Evolutionary conservation across 768 basidiomycete species (phyloP), one percentile per base, ranked within the genome.

Genomic region (Glaciozyma antarctica): DNA sequence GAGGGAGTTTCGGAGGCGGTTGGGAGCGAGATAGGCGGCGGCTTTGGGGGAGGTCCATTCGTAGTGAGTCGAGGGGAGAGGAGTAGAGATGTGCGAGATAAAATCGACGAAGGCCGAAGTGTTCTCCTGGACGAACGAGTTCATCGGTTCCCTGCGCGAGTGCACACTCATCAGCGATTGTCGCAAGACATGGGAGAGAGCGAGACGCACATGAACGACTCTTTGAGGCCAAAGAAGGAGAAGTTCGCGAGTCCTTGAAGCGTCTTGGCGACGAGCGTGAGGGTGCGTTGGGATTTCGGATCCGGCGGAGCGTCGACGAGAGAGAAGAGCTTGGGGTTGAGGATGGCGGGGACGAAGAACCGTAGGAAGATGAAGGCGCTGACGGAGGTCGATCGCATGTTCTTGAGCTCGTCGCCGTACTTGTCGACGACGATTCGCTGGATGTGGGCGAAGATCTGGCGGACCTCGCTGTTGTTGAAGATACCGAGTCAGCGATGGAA

Each of bases 291-390:
- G 16, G 63, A 62, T 22, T 61, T 64, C 2, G 65, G 48, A 54
- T 72, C 71, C 12, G 74, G 73, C 22, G 65, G 68, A 44, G 26
- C 75, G 84, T 83, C 70, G 80, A 85, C 63, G 59, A 93, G 79
- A 30, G 87, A 85, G 73, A 88, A 92, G 7, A 90, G 77, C 76
- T 90, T 87, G 2, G 90, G 90, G 74, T 88, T 83, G n/a, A 92
- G 80, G 63, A 93, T 87, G 28, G 88, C 90, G 43, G 90, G 91
- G 30, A 89, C 88, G 66, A 93, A 86, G 76, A 92, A 90, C 49
- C 90, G 83, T 51, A 93, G 81, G 77, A 92, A 93, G 74, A 87
- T 84, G 74, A 93, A 92, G 1, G 90, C 90, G 44, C 87, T 88
- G 51, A 93, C 87, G 71, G 86, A 85, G 74, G 90, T 89, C 81